A percentile compares a stretch with the other conserved stretches of the same genome.
Conservation (phyloP, 352 stramenopile genomes). For the Elongisporangium anandrum region DNA sequence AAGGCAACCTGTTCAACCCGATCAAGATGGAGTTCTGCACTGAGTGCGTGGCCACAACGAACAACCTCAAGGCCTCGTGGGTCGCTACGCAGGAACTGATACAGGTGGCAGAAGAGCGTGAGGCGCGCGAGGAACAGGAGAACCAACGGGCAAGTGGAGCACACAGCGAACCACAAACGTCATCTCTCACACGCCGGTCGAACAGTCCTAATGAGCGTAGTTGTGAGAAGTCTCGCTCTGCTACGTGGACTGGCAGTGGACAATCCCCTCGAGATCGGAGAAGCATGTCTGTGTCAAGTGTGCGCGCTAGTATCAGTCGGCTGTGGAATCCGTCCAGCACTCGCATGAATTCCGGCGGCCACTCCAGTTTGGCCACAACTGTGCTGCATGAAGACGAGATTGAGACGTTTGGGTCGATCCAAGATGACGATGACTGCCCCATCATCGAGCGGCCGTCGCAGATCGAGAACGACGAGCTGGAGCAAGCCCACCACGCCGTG, state of each 20-base stretch:
- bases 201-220: slow-evolving; percentile 1
- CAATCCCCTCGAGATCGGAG: slow-evolving; percentile 6
- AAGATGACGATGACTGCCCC: slow-evolving; percentile 21
- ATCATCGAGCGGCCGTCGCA: slow-evolving; percentile 38
- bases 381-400: slow-evolving; percentile 12
- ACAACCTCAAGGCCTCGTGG: slow-evolving; percentile 41
- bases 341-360: background rate
- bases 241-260: background rate
- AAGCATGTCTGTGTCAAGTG: slow-evolving; percentile 1
- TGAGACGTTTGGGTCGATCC: slow-evolving; percentile 23
- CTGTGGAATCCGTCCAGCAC: background rate
- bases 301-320: background rate
- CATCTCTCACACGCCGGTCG: background rate
- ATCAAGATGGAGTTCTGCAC: slow-evolving; percentile 69
- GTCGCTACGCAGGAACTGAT: slow-evolving; percentile 47
- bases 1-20: slow-evolving; percentile 37
- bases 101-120: background rate
- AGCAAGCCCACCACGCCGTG: slow-evolving; percentile 9
- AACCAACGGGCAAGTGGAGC: slow-evolving; percentile 6
- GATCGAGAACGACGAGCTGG: slow-evolving; percentile 24
- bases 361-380: background rate
- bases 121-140: background rate
- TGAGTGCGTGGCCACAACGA: slow-evolving; percentile 40
- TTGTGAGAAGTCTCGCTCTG: background rate
- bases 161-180: background rate